Percentiles rank a stretch among this genome's conserved stretches.
Conservation (phyloP, 495 filamentous ascomycete genomes). For the Saxispiralis lemnorum region DNA sequence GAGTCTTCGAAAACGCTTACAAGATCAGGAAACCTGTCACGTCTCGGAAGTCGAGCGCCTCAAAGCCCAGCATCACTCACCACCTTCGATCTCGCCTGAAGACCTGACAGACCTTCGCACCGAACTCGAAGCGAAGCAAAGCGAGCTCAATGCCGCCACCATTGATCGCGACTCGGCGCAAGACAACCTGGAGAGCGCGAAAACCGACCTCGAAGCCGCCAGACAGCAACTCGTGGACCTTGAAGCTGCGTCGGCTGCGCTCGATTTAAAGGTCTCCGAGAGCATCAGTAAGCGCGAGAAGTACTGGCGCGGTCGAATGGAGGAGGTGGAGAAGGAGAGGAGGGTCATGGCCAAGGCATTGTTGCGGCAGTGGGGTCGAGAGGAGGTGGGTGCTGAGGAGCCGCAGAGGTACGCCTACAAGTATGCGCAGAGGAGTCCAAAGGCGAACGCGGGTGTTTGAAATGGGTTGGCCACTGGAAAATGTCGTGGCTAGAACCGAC, state of each 20-base stretch:
- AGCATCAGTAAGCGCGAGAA: slow-evolving; percentile 3
- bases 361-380: slow-evolving; percentile 21
- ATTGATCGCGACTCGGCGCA: slow-evolving; percentile 10
- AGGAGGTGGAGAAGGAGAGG: slow-evolving; percentile 16
- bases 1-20: slow-evolving; percentile 8
- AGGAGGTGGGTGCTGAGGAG: slow-evolving; percentile 17
- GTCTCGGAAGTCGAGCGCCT: slow-evolving; percentile 2
- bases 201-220: not conserved
- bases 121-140: slow-evolving; percentile 3
- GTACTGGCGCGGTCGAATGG: slow-evolving; percentile 4
- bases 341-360: slow-evolving; percentile 19
- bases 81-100: not conserved
- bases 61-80: no score
- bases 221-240: not conserved
- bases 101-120: not conserved
- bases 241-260: not conserved
- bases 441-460: not conserved
- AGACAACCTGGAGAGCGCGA: slow-evolving; percentile 4
- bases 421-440: slow-evolving; percentile 8
- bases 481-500: no score
- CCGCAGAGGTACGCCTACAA: slow-evolving; percentile 20
- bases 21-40: not conserved
- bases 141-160: not conserved
- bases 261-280: slow-evolving; percentile 5
- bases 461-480: not conserved